A percentile compares a stretch with the other conserved stretches of the same genome.
Conservation (phyloP, 2,329 filamentous ascomycete species). For the Pyrenophora seminiperda region DNA sequence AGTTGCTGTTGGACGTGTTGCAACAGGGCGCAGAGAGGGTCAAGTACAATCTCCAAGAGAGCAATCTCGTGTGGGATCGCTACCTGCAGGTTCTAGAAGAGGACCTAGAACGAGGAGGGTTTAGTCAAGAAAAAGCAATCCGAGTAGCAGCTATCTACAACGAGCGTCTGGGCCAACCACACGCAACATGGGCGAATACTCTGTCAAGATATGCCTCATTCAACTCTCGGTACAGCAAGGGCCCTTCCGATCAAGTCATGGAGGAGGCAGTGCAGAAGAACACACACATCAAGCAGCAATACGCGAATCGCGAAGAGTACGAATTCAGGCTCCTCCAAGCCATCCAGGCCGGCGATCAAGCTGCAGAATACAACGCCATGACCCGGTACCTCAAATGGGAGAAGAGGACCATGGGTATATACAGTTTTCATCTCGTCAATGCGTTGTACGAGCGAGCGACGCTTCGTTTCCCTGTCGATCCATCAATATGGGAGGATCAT, state of each 20-base stretch:
- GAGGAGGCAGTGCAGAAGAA: conserved; percentile 68
- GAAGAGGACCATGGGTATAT: conserved; percentile 62
- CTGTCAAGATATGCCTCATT: conserved; percentile 77
- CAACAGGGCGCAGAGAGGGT: conserved; percentile 73
- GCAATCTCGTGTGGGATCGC: conserved; percentile 78
- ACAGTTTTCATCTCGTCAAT: conserved; percentile 60
- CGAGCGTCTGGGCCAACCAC: conserved; percentile 72
- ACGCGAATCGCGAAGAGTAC: conserved; percentile 67
- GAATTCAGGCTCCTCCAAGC: conserved; percentile 70
- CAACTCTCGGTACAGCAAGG: conserved; percentile 70
- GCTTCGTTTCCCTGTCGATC: conserved; percentile 72
- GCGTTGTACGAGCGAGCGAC: conserved; percentile 79
- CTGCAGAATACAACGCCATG: conserved; percentile 61
- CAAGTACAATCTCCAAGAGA: conserved; percentile 75
- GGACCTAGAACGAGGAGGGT: conserved; percentile 63
- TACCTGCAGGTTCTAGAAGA: conserved; percentile 75
- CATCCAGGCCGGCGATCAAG: conserved; percentile 60
- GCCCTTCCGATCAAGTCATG: conserved; percentile 77
- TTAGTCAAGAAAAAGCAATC: conserved; percentile 60
- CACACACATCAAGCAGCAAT: conserved; percentile 66
- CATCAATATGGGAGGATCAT: conserved; percentile 82
- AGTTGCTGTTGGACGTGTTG: conserved; percentile 70
- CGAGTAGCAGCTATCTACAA: conserved; percentile 72
- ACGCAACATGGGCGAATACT: conserved; percentile 75
- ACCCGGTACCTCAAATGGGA: conserved; percentile 86